Conservation (phyloP, 2,329 filamentous ascomycete genomes). For the Paraphaeosphaeria minitans region DNA sequence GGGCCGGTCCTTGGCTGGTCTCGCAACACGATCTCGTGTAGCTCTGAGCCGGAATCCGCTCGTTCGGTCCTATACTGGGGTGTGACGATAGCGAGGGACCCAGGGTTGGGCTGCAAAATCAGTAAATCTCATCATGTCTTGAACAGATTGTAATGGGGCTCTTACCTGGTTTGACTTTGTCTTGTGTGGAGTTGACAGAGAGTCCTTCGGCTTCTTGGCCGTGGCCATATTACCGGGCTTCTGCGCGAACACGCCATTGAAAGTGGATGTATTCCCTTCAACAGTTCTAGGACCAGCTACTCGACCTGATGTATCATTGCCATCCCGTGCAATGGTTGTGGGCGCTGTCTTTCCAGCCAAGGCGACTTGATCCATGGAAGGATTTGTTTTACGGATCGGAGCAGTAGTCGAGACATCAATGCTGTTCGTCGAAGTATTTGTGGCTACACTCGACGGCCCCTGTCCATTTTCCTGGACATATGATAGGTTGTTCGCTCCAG, state of each 20-base stretch:
- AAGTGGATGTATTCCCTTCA: no score
- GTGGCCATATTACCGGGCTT: no score
- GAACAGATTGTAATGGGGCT: neutral
- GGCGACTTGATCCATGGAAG: neutral
- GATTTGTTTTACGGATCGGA: neutral
- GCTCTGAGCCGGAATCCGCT: neutral
- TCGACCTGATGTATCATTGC: neutral
- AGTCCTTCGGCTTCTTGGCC: no score
- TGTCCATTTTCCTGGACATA: neutral
- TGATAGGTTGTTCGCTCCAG: neutral
- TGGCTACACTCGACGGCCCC: neutral
- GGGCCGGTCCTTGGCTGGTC: neutral
- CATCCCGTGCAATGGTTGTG: neutral
- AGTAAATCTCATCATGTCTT: neutral
- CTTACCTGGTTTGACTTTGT: neutral
- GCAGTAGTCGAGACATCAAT: neutral
- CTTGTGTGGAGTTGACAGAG: neutral
- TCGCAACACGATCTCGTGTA: neutral
- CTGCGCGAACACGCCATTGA: no score
- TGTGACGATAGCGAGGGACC: neutral
- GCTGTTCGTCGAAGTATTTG: neutral
- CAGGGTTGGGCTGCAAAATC: neutral
- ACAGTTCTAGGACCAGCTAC: neutral
- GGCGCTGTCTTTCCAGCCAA: neutral
- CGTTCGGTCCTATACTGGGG: neutral